Percentiles rank a stretch among this genome's conserved stretches.
Evolutionary conservation across 1,284 basidiomycete genomes (phyloP).

Genomic region (Malassezia cuniculi): DNA sequence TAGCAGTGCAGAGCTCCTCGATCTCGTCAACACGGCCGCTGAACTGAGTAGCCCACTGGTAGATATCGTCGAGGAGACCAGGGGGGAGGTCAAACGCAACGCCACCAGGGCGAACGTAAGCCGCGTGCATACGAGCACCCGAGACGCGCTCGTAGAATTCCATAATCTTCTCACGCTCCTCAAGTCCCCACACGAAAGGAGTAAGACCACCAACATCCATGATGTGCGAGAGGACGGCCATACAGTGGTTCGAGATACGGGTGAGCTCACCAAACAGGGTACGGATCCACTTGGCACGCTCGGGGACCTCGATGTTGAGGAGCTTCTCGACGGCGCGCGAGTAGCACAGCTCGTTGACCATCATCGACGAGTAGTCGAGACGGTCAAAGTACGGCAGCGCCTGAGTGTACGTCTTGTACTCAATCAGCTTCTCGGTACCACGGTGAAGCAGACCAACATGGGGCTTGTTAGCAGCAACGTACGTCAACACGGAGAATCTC

Average conservation of each 20-base stretch:
- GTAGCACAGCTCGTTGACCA: slow-evolving; percentile 60
- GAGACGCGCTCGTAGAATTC: slow-evolving; percentile 99
- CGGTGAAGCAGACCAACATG: slow-evolving; percentile 93
- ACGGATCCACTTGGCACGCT: slow-evolving; percentile 95
- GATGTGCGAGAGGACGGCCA: slow-evolving; percentile 83
- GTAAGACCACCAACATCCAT: slow-evolving; percentile 78
- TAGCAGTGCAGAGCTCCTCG: slow-evolving; percentile 92
- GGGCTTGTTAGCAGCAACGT: slow-evolving; percentile 47
- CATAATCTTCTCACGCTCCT: slow-evolving; percentile 99
- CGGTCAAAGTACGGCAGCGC: slow-evolving; percentile 99
- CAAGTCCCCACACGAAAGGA: slow-evolving; percentile 98
- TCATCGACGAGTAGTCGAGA: slow-evolving; percentile 95
- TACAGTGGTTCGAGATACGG: slow-evolving; percentile 87
- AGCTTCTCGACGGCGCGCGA: slow-evolving; percentile 95
- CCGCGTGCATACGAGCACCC: slow-evolving; percentile 88
- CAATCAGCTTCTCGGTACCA: slow-evolving; percentile 95
- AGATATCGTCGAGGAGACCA: slow-evolving; percentile 89
- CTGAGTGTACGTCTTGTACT: slow-evolving; percentile 97
- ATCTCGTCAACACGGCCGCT: slow-evolving; percentile 82
- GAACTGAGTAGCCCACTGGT: slow-evolving; percentile 95
- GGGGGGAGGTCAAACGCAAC: slow-evolving; percentile 96
- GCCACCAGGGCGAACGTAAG: slow-evolving; percentile 95
- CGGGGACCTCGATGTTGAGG: slow-evolving; percentile 96
- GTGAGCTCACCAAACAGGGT: slow-evolving; percentile 96
- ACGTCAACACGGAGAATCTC: slow-evolving; percentile 45